Base-by-base conservation (phyloP, 2,329 filamentous ascomycete genomes). In the Fusarium musae region DNA sequence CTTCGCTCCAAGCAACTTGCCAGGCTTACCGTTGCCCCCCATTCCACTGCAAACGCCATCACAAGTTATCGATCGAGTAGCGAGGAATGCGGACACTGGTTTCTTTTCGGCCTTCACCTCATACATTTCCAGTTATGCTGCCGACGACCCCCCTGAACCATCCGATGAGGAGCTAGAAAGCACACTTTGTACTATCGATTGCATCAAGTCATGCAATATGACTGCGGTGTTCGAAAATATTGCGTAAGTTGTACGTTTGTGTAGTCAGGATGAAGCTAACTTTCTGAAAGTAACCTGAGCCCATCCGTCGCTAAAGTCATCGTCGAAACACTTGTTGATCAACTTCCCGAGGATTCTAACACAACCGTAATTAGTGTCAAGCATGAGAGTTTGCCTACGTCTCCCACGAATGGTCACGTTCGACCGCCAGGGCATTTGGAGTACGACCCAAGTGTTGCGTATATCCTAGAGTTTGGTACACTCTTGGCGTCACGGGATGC, bases 41-140 rank as follows among this genome's bases (percentile, higher is more conserved):
- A 98, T 99, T 76, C 95, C 96, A 7, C 86, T 98, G 53, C 96
- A 98, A 78, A 94, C 91, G 17, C 95, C 96, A 4, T 96, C 94
- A 15, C 95, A 98, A 79, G 90, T 98, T 54, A 95, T 99, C 73
- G 96, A 98, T 80, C 91, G 96, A 63, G 95, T 92, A 63, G 88
- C 93, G 46, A 93, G 94, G 72, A 87, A 91, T 39, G 90, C 87
- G 65, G 96, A 99, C 34, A 91, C 91, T 5, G 95, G 96, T 10
- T 89, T 99, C 56, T 95, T 99, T 80, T 97, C 95, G 8, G 95
- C 96, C 2, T 94, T 99, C 78, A 97, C 96, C 1, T 97, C 93
- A 9, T 99, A 98, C 78, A 95, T 99, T 37, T 97, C 95, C n/a
- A 98, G 96, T 81, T 98, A 99, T 80, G 96, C 97, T 46, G 97